Percentiles rank a stretch among this genome's conserved stretches.
These are phyloP conservation scores for Penicillium riverlandense DNA, from an alignment of 495 filamentous ascomycete genomes.

Conservation along the genomic window DNA sequence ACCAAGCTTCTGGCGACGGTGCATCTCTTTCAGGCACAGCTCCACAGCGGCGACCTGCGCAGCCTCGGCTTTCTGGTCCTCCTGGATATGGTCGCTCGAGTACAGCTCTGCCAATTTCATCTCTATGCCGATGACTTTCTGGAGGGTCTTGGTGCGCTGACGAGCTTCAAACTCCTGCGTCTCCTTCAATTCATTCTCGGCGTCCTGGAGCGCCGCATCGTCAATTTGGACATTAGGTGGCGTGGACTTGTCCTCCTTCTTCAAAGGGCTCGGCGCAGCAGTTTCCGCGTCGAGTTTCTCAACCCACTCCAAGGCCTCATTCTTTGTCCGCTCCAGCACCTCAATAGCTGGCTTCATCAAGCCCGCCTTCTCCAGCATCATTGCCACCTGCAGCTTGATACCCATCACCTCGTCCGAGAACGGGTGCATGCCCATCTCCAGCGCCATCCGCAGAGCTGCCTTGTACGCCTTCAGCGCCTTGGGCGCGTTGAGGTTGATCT, in stretches of 20 bases:
- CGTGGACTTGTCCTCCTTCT: conserved; percentile 12
- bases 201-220: conserved; percentile 19
- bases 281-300: conserved; percentile 38
- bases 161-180: conserved; percentile 41
- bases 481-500: conserved; percentile 61
- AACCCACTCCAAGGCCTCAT: conserved; percentile 48
- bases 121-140: conserved; percentile 62
- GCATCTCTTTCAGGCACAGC: conserved; percentile 64
- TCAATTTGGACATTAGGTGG: conserved; percentile 17
- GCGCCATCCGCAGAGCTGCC: conserved; percentile 61
- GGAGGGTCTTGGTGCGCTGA: conserved; percentile 62
- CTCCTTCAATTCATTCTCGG: conserved; percentile 21
- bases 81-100: conserved; percentile 37
- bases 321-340: conserved; percentile 57
- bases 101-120: conserved; percentile 82
- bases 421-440: conserved; percentile 70
- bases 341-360: conserved; percentile 58
- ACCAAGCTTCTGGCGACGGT: conserved; percentile 56
- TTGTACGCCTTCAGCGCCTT: conserved; percentile 76
- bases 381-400: conserved; percentile 73
- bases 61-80: conserved; percentile 59
- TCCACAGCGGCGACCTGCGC: conserved; percentile 77
- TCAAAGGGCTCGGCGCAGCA: conserved; percentile 19
- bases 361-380: conserved; percentile 68
- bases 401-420: conserved; percentile 87